Percentiles rank a stretch among this genome's conserved stretches.
Evolutionary conservation across 257 asterid genomes (phyloP).

Genomic region (Fraxinus anomala): DNA sequence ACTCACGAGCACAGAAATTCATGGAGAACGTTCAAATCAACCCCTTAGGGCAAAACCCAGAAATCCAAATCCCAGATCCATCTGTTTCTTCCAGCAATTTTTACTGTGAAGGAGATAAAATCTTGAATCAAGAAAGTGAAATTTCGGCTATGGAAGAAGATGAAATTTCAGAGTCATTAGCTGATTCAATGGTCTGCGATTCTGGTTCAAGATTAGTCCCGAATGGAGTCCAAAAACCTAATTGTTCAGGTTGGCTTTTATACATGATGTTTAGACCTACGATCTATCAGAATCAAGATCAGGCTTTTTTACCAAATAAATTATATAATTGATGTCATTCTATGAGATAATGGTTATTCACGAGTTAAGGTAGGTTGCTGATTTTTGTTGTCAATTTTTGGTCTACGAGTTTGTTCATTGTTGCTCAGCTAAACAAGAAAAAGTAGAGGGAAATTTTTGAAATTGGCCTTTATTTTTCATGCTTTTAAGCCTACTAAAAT

Average conservation of each 20-base stretch:
- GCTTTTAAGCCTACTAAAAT: not conserved
- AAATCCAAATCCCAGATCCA: conserved; percentile 31
- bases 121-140: conserved; percentile 47
- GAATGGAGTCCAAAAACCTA: conserved; percentile 52
- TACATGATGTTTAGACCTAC: not conserved
- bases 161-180: conserved; percentile 45
- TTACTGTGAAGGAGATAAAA: conserved; percentile 32
- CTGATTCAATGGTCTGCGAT: conserved; percentile 78
- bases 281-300: not conserved
- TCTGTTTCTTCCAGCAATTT: conserved; percentile 28
- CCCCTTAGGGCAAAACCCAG: not conserved
- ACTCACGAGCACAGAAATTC: conserved; percentile 9
- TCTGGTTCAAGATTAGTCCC: conserved; percentile 60
- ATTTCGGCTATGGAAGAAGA: conserved; percentile 63
- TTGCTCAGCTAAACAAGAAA: not conserved
- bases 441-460: not conserved
- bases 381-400: conserved; percentile 2
- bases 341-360: not conserved
- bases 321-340: not conserved
- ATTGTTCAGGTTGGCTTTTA: conserved; percentile 53
- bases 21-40: conserved; percentile 49
- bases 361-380: not conserved
- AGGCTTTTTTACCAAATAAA: conserved; percentile 18
- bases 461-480: not conserved
- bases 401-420: not conserved